Percentiles rank a stretch among this genome's conserved stretches.
phyloP scores from a whole-genome alignment of 2,329 filamentous ascomycete species.

The Scedosporium apiospermum region DNA sequence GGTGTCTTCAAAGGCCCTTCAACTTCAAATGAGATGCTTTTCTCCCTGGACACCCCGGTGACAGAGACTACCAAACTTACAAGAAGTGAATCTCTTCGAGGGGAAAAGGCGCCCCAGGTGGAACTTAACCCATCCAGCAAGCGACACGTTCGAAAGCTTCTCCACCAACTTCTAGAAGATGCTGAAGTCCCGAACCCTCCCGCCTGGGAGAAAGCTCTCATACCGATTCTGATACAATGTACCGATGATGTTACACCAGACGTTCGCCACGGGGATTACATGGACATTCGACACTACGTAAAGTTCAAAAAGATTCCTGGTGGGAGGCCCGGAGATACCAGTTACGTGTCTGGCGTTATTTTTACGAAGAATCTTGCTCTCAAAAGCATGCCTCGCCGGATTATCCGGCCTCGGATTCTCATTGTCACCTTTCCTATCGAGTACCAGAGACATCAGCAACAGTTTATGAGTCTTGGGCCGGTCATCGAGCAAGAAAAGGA shows the following conservation, averaged over 20 bases:
- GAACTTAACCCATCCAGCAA: slow-evolving; percentile 83
- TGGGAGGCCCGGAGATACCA: slow-evolving; percentile 79
- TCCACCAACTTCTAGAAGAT: slow-evolving; percentile 76
- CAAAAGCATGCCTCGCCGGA: slow-evolving; percentile 89
- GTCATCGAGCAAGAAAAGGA: slow-evolving; percentile 96
- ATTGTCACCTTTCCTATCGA: slow-evolving; percentile 94
- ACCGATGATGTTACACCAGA: slow-evolving; percentile 94
- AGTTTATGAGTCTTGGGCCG: slow-evolving; percentile 97
- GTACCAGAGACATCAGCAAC: slow-evolving; percentile 78
- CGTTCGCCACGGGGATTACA: slow-evolving; percentile 81
- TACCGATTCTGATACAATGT: slow-evolving; percentile 82
- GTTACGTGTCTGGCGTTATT: slow-evolving; percentile 93
- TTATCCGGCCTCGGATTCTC: slow-evolving; percentile 74
- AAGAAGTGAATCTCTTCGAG: slow-evolving; percentile 1
- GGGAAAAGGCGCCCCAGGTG: slow-evolving; percentile 33
- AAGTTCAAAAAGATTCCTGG: slow-evolving; percentile 96
- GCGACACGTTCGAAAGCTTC: slow-evolving; percentile 75
- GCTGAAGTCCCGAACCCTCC: slow-evolving; percentile 59
- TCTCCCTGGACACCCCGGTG: slow-evolving; percentile 30
- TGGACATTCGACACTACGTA: slow-evolving; percentile 95
- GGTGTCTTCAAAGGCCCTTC: slow-evolving; percentile 47
- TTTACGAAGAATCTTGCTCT: slow-evolving; percentile 95
- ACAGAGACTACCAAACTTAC: slow-evolving; percentile 6
- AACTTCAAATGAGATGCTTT: slow-evolving; percentile 40
- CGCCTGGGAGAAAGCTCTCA: slow-evolving; percentile 81